Evolutionary conservation across 1,284 basidiomycete species (phyloP).

Genomic region (Fomitiporia mediterranea): DNA sequence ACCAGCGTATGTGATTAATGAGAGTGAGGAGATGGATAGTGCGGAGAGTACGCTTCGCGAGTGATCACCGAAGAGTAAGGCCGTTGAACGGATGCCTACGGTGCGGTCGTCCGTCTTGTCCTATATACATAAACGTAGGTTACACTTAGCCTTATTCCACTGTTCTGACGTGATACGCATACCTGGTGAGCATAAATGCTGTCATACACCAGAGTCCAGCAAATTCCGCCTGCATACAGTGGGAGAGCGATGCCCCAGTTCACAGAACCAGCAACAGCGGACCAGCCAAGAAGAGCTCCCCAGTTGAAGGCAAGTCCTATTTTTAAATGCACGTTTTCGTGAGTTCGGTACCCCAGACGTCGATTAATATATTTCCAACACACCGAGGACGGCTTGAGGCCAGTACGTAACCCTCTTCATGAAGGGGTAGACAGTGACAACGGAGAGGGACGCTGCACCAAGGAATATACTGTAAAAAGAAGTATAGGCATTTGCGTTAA

Average conservation of each 20-base stretch:
- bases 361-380: neutral
- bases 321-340: neutral
- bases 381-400: constrained; percentile 93
- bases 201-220: constrained; percentile 97
- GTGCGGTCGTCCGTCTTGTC: constrained; percentile 91
- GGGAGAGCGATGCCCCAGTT: constrained; percentile 85
- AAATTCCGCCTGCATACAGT: constrained; percentile 84
- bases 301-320: constrained; percentile 94
- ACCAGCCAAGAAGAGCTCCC: constrained; percentile 96
- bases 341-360: too few relatives aligned
- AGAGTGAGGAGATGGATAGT: constrained; percentile 74
- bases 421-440: constrained; percentile 89
- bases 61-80: constrained; percentile 79
- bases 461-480: constrained; percentile 67
- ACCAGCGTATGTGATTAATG: constrained; percentile 75
- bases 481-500: neutral
- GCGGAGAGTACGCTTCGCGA: constrained; percentile 75
- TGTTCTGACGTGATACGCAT: constrained; percentile 21
- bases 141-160: neutral
- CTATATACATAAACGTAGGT: constrained; percentile 35
- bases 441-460: constrained; percentile 84
- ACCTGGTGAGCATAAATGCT: constrained; percentile 98
- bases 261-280: constrained; percentile 80
- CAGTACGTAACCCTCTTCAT: constrained; percentile 99
- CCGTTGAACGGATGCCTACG: constrained; percentile 92